Evolutionary conservation across 1,284 basidiomycete species (phyloP), one percentile per base, ranked within the genome.

Genomic region (Gomphus bonarii): DNA sequence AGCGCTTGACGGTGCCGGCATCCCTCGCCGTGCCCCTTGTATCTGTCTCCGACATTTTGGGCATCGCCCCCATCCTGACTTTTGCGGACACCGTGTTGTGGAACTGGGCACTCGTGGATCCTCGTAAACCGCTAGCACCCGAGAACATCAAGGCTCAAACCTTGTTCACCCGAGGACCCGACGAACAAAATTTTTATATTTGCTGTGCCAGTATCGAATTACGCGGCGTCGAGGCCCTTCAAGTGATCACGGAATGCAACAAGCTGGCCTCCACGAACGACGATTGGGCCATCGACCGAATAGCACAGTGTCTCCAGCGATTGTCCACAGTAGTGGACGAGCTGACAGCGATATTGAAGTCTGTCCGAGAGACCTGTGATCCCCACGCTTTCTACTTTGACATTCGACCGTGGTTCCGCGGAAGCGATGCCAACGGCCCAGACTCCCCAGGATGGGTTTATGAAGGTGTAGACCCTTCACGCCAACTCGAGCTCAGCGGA

Each of bases 61-160:
- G 84, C 55, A 84, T 97, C 28, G 93, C 95, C 1, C 95, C 95
- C 0, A 81, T 99, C 60, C 75, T 98, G 59, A 98, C 95, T 0
- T 99, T 95, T 66, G 91, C 95, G 36, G 95, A 97, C 68, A 93
- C 90, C 3, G 95, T 99, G 9, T 78, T 98, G 1, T 99, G 93
- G 91, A 97, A 98, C 67, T 95, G 86, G 80, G 77, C 84, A 52
- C 74, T 82, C 54, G 68, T 79, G 55, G 71, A 82, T 64, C 75
- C 84, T 43, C 72, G 69, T 25, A 69, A 70, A 48, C 81, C 79
- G 52, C 67, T 79, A 59, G 80, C 78, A 60, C 70, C 76, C 59
- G 77, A 79, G 61, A 84, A 88, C 71, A 77, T 85, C 73, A 74
- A 74, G 54, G 84, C 88, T 65, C 70, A 77, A 58, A 81, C 87